Conservation (phyloP, 2,329 filamentous ascomycete species). For the Mariannaea elegans region DNA sequence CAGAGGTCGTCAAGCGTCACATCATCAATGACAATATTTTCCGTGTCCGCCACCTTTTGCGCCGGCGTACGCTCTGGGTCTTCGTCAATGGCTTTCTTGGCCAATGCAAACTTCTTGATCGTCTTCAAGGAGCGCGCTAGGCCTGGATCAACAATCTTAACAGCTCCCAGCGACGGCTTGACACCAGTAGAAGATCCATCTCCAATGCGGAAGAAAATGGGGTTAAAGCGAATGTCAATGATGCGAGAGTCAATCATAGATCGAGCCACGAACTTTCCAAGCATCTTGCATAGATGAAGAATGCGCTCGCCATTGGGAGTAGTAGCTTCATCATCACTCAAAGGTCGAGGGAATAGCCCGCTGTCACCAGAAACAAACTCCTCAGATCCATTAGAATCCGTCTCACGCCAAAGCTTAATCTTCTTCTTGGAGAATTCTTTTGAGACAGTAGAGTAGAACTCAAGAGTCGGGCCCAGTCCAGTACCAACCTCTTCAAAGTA, state of each 20-base stretch:
- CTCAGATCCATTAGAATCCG: constrained; percentile 74
- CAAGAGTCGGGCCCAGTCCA: constrained; percentile 90
- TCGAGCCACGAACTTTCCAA: constrained; percentile 96
- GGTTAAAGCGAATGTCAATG: constrained; percentile 96
- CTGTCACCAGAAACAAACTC: constrained; percentile 87
- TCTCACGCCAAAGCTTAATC: constrained; percentile 94
- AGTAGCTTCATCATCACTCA: constrained; percentile 79
- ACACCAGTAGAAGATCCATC: constrained; percentile 71
- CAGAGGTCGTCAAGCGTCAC: constrained; percentile 86
- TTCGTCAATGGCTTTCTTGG: constrained; percentile 84
- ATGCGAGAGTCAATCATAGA: constrained; percentile 99
- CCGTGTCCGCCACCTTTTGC: constrained; percentile 76
- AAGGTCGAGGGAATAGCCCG: constrained; percentile 90
- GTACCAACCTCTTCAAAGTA: constrained; percentile 99
- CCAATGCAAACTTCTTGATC: constrained; percentile 85
- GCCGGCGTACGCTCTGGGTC: constrained; percentile 70
- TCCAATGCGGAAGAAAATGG: constrained; percentile 95
- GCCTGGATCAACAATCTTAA: constrained; percentile 88
- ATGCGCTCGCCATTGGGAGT: constrained; percentile 87
- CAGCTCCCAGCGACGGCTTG: constrained; percentile 84
- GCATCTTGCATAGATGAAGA: constrained; percentile 86
- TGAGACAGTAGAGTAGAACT: constrained; percentile 98
- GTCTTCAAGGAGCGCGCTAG: constrained; percentile 86
- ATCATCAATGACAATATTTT: constrained; percentile 77
- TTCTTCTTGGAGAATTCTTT: constrained; percentile 98